Conservation (phyloP, 257 asterid genomes). For the Agastache rugosa region DNA sequence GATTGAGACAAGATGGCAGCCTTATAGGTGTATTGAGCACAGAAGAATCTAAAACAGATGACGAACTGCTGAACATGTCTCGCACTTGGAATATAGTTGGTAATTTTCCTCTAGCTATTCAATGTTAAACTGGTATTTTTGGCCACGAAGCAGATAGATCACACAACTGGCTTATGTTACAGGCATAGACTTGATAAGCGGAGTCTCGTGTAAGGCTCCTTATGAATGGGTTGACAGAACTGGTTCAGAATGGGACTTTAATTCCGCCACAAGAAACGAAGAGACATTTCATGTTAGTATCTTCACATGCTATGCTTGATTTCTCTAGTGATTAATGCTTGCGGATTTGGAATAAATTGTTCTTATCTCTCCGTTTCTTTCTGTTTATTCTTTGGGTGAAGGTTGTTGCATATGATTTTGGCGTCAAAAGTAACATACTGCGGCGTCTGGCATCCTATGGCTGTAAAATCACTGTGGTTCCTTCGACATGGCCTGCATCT, state of each 20-base stretch:
- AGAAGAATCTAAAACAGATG: slow-evolving; percentile 72
- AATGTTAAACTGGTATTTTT: not conserved
- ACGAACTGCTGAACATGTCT: slow-evolving; percentile 81
- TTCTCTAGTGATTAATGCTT: slow-evolving; percentile 10
- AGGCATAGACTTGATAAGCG: slow-evolving; percentile 94
- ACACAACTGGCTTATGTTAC: slow-evolving; percentile 36
- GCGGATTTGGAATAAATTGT: slow-evolving; percentile 27
- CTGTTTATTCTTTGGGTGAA: slow-evolving; percentile 39
- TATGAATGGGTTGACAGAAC: slow-evolving; percentile 81
- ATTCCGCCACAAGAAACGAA: slow-evolving; percentile 47
- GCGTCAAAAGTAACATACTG: slow-evolving; percentile 93
- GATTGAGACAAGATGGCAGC: slow-evolving; percentile 91
- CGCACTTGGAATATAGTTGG: slow-evolving; percentile 88
- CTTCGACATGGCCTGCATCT: slow-evolving; percentile 91
- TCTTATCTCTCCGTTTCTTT: not conserved
- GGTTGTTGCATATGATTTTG: slow-evolving; percentile 98
- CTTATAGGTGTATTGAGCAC: slow-evolving; percentile 95
- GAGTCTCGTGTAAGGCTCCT: slow-evolving; percentile 82
- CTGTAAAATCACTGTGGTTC: slow-evolving; percentile 92
- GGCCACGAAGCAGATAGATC: slow-evolving; percentile 9
- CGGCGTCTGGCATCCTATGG: slow-evolving; percentile 91
- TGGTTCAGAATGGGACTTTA: slow-evolving; percentile 79
- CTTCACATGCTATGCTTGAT: slow-evolving; percentile 8
- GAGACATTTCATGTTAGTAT: slow-evolving; percentile 63
- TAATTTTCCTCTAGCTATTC: slow-evolving; percentile 35